These are phyloP conservation scores for Drosera capensis DNA, from an alignment of 148 eudicot genomes.

Conservation along the genomic window DNA sequence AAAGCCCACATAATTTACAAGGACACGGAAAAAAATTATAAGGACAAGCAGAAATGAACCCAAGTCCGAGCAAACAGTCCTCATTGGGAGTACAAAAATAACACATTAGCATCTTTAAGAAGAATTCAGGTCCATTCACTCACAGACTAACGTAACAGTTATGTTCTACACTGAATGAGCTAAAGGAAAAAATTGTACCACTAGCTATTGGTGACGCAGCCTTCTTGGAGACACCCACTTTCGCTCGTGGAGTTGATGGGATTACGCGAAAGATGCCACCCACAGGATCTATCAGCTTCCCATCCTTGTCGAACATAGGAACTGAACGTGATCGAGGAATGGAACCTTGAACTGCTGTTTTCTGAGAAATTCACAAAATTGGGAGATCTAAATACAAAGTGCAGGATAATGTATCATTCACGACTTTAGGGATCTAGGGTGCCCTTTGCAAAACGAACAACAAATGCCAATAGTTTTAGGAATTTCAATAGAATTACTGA, in stretches of 20 bases:
- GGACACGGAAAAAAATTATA: slow-evolving; percentile 2
- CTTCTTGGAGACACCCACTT: slow-evolving; percentile 17
- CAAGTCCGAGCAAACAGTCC: background rate
- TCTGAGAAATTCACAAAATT: slow-evolving; percentile 32
- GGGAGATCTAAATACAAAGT: slow-evolving; percentile 9
- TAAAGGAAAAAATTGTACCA: slow-evolving; percentile 32
- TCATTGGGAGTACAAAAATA: background rate
- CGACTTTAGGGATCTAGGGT: background rate
- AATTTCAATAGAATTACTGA: too few species aligned
- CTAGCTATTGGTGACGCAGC: slow-evolving; percentile 17
- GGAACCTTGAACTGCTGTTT: slow-evolving; percentile 21
- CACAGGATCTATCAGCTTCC: slow-evolving; percentile 27
- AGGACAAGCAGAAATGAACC: background rate
- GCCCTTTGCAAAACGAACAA: too few species aligned
- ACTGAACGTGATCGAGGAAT: slow-evolving; percentile 78
- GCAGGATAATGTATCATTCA: background rate
- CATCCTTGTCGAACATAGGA: slow-evolving; percentile 60
- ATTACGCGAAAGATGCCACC: slow-evolving; percentile 60
- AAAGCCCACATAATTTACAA: slow-evolving; percentile 20
- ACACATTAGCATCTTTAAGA: background rate
- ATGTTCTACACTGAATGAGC: background rate
- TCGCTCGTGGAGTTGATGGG: slow-evolving; percentile 44
- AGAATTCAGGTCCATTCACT: too few species aligned
- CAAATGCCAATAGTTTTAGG: too few species aligned
- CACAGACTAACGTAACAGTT: too few species aligned